Conservation (phyloP, 2,329 filamentous ascomycete species). For the Cadophora gregata region DNA sequence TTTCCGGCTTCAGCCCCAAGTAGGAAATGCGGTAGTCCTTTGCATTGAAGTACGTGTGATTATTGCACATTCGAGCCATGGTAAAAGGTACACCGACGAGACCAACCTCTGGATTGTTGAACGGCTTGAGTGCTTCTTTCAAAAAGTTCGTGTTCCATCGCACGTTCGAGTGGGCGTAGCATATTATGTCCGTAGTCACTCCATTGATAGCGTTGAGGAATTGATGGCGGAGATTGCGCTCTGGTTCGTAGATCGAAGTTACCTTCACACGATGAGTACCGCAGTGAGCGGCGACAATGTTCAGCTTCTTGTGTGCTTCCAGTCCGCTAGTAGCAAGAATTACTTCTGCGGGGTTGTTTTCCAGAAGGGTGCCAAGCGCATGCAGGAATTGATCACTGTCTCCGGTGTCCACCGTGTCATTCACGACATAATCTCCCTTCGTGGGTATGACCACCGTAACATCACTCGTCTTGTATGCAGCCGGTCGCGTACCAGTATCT, state of each 20-base stretch:
- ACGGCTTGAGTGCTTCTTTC: neutral
- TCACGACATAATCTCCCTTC: neutral
- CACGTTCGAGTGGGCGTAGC: constrained; percentile 11
- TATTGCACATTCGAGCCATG: neutral
- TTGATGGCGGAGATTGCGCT: constrained; percentile 5
- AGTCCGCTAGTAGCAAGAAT: constrained; percentile 7
- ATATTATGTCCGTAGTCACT: constrained; percentile 9
- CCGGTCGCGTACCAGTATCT: neutral
- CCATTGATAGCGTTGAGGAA: constrained; percentile 2
- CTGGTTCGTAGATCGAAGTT: constrained; percentile 5
- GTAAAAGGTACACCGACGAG: constrained; percentile 9
- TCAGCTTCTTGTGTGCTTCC: constrained; percentile 8
- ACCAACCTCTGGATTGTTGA: constrained; percentile 9
- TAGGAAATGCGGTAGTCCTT: neutral
- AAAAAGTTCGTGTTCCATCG: neutral
- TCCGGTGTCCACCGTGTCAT: neutral
- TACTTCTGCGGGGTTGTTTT: constrained; percentile 6
- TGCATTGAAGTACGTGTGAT: neutral
- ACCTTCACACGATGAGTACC: constrained; percentile 17
- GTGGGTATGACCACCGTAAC: constrained; percentile 15
- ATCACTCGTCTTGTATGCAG: neutral
- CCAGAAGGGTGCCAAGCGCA: neutral
- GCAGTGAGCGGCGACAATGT: neutral
- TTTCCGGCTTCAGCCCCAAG: neutral
- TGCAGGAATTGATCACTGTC: neutral